phyloP scores from a whole-genome alignment of 805 yeast genomes.

The Candida michaelii region DNA sequence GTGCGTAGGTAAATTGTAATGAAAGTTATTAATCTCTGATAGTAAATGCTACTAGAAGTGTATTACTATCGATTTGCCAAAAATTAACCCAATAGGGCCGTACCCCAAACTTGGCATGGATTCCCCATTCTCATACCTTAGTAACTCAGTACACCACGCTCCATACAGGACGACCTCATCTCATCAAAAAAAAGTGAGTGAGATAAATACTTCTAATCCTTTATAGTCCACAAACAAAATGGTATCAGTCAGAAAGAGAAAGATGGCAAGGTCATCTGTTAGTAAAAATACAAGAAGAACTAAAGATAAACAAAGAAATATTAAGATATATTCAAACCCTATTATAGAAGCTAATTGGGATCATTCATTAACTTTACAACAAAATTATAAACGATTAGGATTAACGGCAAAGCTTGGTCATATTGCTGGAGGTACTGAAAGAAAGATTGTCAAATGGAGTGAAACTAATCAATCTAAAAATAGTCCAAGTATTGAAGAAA shows the following conservation, averaged over 20 bases:
- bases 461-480: constrained; percentile 35
- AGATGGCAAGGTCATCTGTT: constrained; percentile 72
- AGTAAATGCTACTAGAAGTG: not conserved
- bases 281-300: constrained; percentile 66
- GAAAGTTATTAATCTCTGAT: too few relatives aligned
- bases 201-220: not conserved
- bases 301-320: constrained; percentile 69
- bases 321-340: constrained; percentile 69
- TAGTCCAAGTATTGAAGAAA: constrained; percentile 34
- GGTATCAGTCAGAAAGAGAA: constrained; percentile 82
- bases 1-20: too few relatives aligned
- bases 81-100: not conserved
- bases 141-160: not conserved
- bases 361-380: constrained; percentile 70
- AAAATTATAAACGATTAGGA: constrained; percentile 84
- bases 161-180: constrained; percentile 7
- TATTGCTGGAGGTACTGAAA: constrained; percentile 82
- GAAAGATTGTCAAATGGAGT: constrained; percentile 42
- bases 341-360: constrained; percentile 93
- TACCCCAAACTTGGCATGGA: too few relatives aligned
- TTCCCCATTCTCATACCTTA: too few relatives aligned
- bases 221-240: constrained; percentile 33
- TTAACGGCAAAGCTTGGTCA: constrained; percentile 63
- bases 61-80: not conserved
- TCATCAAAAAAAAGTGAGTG: constrained; percentile 5